Evolutionary conservation across 192 early-diverging fungal species (phyloP).

Genomic region (Podila clonocystis): DNA sequence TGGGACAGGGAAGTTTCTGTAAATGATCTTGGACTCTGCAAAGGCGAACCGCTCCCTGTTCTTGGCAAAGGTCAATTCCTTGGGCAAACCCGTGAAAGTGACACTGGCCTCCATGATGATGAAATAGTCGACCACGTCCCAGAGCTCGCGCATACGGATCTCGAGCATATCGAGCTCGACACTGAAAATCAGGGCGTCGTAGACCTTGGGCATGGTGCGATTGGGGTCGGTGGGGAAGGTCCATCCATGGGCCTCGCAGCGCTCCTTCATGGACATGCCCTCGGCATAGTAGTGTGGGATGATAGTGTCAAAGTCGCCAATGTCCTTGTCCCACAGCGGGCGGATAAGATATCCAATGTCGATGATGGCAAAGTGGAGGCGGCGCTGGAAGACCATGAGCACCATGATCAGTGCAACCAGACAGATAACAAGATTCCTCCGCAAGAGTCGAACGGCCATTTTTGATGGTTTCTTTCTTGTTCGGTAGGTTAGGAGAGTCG

Average conservation of each 20-base stretch:
- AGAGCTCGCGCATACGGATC: slow-evolving; percentile 56
- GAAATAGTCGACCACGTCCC: slow-evolving; percentile 67
- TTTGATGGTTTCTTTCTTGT: background rate
- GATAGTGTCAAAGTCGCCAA: slow-evolving; percentile 17
- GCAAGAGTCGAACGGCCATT: too few species aligned
- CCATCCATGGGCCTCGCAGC: slow-evolving; percentile 64
- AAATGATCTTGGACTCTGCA: slow-evolving; percentile 62
- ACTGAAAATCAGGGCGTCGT: slow-evolving; percentile 71
- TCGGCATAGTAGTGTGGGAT: slow-evolving; percentile 58
- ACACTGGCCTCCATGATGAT: slow-evolving; percentile 64
- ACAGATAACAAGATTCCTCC: too few species aligned
- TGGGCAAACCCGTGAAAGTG: slow-evolving; percentile 65
- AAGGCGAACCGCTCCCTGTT: slow-evolving; percentile 63
- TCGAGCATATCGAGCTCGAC: slow-evolving; percentile 73
- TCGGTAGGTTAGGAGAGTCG: background rate
- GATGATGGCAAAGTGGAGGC: slow-evolving; percentile 9
- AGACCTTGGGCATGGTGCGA: slow-evolving; percentile 35
- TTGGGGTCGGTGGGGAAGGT: background rate
- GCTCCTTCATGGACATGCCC: slow-evolving; percentile 20
- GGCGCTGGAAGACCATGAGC: slow-evolving; percentile 3
- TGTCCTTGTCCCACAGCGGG: slow-evolving; percentile 57
- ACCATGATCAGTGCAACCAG: background rate
- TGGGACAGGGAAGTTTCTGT: slow-evolving; percentile 42
- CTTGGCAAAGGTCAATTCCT: slow-evolving; percentile 55
- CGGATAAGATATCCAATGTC: slow-evolving; percentile 55